phyloP scores from a whole-genome alignment of 2,329 filamentous ascomycete genomes.

The Gaeumannomyces tritici region DNA sequence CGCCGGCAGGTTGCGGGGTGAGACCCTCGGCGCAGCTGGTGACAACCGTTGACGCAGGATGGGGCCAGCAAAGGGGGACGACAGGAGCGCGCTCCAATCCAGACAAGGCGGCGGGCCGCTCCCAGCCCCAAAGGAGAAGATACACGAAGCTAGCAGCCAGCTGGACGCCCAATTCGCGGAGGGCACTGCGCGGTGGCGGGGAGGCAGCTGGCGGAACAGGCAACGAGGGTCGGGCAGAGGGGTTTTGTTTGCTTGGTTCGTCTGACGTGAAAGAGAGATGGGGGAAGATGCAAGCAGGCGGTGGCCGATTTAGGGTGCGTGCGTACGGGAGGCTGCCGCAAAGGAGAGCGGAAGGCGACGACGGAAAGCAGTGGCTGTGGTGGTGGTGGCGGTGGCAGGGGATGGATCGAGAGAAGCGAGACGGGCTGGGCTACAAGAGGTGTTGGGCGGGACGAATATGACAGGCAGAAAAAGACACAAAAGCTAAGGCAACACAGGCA shows the following conservation, averaged over 20 bases:
- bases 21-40: slow-evolving; percentile 8
- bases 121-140: neutral
- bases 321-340: neutral
- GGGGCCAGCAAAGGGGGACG: slow-evolving; percentile 7
- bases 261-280: neutral
- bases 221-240: neutral
- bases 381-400: neutral
- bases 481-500: neutral
- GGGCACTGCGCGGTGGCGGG: neutral
- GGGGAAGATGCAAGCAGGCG: neutral
- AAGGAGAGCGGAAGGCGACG: neutral
- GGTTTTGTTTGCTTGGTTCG: neutral
- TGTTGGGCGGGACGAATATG: neutral
- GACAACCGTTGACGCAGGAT: slow-evolving; percentile 5
- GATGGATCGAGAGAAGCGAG: neutral
- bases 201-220: neutral
- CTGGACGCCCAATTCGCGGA: neutral
- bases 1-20: neutral
- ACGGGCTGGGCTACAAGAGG: slow-evolving; percentile 1
- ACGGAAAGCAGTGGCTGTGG: neutral
- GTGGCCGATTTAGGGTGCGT: neutral
- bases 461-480: neutral
- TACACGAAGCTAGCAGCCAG: neutral
- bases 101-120: neutral
- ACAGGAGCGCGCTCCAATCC: neutral